These are phyloP conservation scores for Isabelozyma heimii DNA, from an alignment of 805 yeast genomes.

Conservation along the genomic window DNA sequence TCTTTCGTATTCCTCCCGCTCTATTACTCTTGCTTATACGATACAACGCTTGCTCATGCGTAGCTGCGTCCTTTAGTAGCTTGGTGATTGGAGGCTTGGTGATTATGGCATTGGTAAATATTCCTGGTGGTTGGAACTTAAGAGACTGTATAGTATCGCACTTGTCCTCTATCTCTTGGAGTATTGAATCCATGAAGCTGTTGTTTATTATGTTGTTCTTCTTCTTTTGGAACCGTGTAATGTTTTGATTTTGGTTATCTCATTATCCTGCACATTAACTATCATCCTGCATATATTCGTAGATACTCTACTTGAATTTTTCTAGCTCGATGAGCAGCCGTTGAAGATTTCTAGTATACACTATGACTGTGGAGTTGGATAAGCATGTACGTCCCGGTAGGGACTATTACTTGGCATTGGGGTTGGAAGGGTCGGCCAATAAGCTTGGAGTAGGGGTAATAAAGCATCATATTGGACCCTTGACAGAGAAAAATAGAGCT, in stretches of 20 bases:
- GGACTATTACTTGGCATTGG: slow-evolving; percentile 69
- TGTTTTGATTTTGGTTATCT: neutral
- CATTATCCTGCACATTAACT: neutral
- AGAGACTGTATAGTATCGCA: slow-evolving; percentile 40
- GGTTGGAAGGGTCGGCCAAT: slow-evolving; percentile 96
- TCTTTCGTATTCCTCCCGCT: neutral
- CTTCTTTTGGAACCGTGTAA: neutral
- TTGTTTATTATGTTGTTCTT: neutral
- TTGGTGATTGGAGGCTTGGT: slow-evolving; percentile 51
- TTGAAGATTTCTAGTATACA: neutral
- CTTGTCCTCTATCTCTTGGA: slow-evolving; percentile 29
- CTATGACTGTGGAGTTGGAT: slow-evolving; percentile 47
- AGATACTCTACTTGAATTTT: too few species aligned
- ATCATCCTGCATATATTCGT: neutral
- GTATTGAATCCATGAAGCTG: neutral
- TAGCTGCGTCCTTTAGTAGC: slow-evolving; percentile 59
- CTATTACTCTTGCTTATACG: slow-evolving; percentile 27
- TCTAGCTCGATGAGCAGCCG: neutral
- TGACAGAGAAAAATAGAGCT: slow-evolving; percentile 59
- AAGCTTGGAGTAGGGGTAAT: slow-evolving; percentile 93
- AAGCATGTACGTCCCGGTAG: slow-evolving; percentile 38
- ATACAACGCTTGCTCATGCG: slow-evolving; percentile 50
- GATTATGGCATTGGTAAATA: slow-evolving; percentile 63
- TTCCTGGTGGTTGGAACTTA: slow-evolving; percentile 56
- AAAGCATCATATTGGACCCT: slow-evolving; percentile 63